These are phyloP conservation scores for Sphagnurus paluster DNA, from an alignment of 1,284 basidiomycete genomes.

Conservation along the genomic window DNA sequence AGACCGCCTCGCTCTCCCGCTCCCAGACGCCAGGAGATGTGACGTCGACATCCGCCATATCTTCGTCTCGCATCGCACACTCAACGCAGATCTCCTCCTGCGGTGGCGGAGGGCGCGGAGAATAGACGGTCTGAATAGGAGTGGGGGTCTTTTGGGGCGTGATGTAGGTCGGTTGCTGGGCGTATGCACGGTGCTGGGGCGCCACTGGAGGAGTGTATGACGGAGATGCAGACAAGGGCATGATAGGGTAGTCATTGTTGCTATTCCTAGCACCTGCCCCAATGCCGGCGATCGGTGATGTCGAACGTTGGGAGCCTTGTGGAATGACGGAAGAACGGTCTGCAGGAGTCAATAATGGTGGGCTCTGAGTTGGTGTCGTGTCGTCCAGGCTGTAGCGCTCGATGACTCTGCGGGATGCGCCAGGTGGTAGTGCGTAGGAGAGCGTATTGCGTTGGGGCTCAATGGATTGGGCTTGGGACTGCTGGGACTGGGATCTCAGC, in stretches of 20 bases:
- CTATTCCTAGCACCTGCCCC: constrained; percentile 32
- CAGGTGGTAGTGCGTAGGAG: constrained; percentile 43
- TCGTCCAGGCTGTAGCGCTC: constrained; percentile 54
- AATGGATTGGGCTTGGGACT: constrained; percentile 28
- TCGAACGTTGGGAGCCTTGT: constrained; percentile 47
- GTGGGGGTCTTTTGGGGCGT: constrained; percentile 55
- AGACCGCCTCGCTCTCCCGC: constrained; percentile 82
- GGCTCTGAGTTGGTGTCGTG: constrained; percentile 19
- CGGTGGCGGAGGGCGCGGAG: constrained; percentile 45
- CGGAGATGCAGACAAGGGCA: constrained; percentile 57
- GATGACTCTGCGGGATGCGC: constrained; percentile 40
- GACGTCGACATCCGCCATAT: constrained; percentile 96
- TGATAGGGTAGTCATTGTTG: constrained; percentile 33
- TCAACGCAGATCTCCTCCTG: constrained; percentile 91
- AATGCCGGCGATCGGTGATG: constrained; percentile 40
- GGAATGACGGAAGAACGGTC: constrained; percentile 34
- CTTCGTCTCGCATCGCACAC: constrained; percentile 98
- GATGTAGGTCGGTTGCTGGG: constrained; percentile 76
- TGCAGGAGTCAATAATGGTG: constrained; percentile 20
- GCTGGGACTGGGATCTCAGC: constrained; percentile 27
- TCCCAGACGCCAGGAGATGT: constrained; percentile 89
- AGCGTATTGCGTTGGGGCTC: constrained; percentile 34
- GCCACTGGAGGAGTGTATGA: constrained; percentile 62
- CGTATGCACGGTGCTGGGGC: constrained; percentile 62
- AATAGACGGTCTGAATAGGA: constrained; percentile 59